Evolutionary conservation across 2,329 filamentous ascomycete species (phyloP).

Genomic region (Epichloe scottii): DNA sequence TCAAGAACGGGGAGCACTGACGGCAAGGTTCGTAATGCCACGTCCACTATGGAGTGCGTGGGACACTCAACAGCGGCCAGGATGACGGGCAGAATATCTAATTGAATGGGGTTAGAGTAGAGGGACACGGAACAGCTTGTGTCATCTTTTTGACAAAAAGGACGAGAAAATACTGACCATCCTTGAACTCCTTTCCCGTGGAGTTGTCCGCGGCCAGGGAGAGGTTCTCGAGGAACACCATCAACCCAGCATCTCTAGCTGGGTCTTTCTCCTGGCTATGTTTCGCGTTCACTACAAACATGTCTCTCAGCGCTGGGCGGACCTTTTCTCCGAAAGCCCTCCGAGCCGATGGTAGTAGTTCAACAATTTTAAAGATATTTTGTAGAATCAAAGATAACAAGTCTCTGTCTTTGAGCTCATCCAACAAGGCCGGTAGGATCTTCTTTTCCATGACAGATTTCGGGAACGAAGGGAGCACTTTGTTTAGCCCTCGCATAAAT

Average conservation of each 20-base stretch:
- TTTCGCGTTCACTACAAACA: conserved; percentile 56
- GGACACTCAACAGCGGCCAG: conserved; percentile 74
- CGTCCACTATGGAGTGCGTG: conserved; percentile 81
- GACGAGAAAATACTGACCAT: conserved; percentile 42
- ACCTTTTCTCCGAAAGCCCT: conserved; percentile 76
- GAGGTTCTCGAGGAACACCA: conserved; percentile 82
- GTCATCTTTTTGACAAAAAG: background rate
- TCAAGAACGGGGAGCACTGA: conserved; percentile 78
- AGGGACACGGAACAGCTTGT: too few species aligned
- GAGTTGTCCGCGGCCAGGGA: conserved; percentile 65
- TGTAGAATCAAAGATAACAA: conserved; percentile 75
- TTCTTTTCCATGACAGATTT: conserved; percentile 93
- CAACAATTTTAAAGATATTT: conserved; percentile 84
- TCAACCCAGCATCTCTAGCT: conserved; percentile 75
- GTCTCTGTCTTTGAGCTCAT: conserved; percentile 88
- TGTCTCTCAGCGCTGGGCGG: conserved; percentile 70
- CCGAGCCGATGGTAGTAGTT: conserved; percentile 62
- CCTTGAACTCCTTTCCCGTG: conserved; percentile 86
- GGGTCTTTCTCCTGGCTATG: conserved; percentile 61
- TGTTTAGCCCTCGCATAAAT: conserved; percentile 79
- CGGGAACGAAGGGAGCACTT: conserved; percentile 84
- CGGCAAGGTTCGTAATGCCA: conserved; percentile 65
- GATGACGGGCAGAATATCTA: conserved; percentile 80
- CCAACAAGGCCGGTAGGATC: conserved; percentile 73
- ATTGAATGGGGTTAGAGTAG: background rate